A percentile compares a stretch with the other conserved stretches of the same genome.
Evolutionary conservation across 139 green algal species (phyloP).

Genomic region (Chlorella ohadii): DNA sequence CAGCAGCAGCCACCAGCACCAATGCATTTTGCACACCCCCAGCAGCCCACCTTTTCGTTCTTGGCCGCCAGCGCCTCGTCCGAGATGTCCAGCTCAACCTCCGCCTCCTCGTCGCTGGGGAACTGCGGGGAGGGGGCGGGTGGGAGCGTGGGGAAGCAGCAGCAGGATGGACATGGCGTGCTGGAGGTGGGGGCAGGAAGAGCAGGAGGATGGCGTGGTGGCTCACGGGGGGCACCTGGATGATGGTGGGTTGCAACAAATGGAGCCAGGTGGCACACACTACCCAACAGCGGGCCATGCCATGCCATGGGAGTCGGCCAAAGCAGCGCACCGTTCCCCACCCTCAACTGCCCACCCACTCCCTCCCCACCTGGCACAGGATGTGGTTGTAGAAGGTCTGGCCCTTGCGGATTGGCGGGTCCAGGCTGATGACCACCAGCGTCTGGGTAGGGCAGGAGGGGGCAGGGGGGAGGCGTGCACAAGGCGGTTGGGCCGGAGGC

Average conservation of each 20-base stretch:
- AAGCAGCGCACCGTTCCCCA: no score
- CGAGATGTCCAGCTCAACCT: constrained; percentile 82
- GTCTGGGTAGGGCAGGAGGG: constrained; percentile 67
- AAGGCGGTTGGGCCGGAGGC: no score
- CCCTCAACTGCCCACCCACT: neutral
- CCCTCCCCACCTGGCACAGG: constrained; percentile 82
- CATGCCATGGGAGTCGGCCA: no score
- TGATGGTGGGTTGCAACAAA: no score
- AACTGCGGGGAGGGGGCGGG: neutral
- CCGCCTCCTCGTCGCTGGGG: constrained; percentile 76
- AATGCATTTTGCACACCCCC: no score
- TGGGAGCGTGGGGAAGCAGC: neutral
- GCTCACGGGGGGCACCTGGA: no score
- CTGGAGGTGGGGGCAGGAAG: neutral
- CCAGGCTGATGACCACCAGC: constrained; percentile 88
- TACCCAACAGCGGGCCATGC: no score
- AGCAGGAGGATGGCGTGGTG: neutral
- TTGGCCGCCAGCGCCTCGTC: constrained; percentile 79
- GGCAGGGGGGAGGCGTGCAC: no score
- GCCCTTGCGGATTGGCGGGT: constrained; percentile 95
- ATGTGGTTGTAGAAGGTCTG: constrained; percentile 97
- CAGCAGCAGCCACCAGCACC: no score
- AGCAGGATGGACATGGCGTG: neutral
- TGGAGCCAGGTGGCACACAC: no score
- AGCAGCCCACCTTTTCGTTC: constrained; percentile 77